Percentiles rank a stretch among this genome's conserved stretches.
phyloP scores from a whole-genome alignment of 164 flowering plant genomes.

The Vitis amurensis region DNA sequence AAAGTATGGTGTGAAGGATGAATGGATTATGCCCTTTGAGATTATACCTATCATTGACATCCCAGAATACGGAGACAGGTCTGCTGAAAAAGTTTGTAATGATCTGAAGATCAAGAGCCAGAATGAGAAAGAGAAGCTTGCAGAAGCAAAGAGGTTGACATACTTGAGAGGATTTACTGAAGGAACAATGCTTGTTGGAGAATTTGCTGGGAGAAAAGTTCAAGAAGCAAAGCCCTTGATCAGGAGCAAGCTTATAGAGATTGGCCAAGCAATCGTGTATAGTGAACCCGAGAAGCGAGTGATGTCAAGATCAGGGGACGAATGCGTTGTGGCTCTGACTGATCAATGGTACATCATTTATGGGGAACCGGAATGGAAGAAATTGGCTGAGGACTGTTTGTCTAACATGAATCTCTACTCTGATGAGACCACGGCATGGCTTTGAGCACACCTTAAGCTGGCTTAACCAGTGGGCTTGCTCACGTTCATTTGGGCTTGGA shows the following conservation, averaged over 20 bases:
- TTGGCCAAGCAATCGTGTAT: slow-evolving; percentile 62
- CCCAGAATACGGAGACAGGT: slow-evolving; percentile 66
- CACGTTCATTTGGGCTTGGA: slow-evolving; percentile 79
- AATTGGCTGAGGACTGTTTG: slow-evolving; percentile 67
- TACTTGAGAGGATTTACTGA: slow-evolving; percentile 83
- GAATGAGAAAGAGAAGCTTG: slow-evolving; percentile 77
- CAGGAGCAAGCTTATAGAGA: slow-evolving; percentile 61
- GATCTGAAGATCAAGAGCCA: slow-evolving; percentile 79
- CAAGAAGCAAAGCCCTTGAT: slow-evolving; percentile 83
- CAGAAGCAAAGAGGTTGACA: slow-evolving; percentile 71
- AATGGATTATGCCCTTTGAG: slow-evolving; percentile 75
- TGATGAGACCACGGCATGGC: slow-evolving; percentile 80
- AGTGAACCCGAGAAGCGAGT: slow-evolving; percentile 92
- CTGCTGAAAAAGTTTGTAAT: slow-evolving; percentile 71
- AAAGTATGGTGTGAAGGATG: slow-evolving; percentile 74
- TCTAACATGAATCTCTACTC: slow-evolving; percentile 61
- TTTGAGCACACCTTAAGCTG: slow-evolving; percentile 87
- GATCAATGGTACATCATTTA: slow-evolving; percentile 92
- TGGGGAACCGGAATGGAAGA: slow-evolving; percentile 80
- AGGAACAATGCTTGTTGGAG: slow-evolving; percentile 77
- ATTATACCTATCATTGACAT: slow-evolving; percentile 66
- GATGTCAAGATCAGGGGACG: slow-evolving; percentile 89
- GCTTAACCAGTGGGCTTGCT: slow-evolving; percentile 91
- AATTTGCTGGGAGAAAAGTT: slow-evolving; percentile 62
- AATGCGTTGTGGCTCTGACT: slow-evolving; percentile 90